A percentile compares a stretch with the other conserved stretches of the same genome.
phyloP scores from a whole-genome alignment of 352 stramenopile species.

The Thraustotheca clavata region DNA sequence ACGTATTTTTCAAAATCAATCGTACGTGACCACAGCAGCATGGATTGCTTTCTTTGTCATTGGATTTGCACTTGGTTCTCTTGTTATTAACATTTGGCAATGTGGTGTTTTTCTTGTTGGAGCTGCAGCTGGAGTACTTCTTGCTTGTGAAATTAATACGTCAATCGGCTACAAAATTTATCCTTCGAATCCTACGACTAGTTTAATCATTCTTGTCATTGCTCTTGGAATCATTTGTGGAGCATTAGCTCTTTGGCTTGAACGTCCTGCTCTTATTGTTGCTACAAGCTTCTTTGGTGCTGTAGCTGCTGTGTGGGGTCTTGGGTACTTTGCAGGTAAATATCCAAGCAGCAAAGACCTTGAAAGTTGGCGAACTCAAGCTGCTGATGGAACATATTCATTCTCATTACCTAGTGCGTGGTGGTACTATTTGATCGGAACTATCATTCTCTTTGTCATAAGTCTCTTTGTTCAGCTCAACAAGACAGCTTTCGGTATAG shows the following conservation, averaged over 20 bases:
- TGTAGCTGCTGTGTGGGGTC: constrained; percentile 27
- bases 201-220: constrained; percentile 39
- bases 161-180: constrained; percentile 46
- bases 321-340: constrained; percentile 35
- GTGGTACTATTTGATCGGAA: constrained; percentile 28
- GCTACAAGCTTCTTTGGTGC: constrained; percentile 31
- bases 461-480: constrained; percentile 23
- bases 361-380: constrained; percentile 25
- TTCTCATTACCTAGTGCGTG: constrained; percentile 21
- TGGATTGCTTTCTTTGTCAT: constrained; percentile 65
- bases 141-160: constrained; percentile 51
- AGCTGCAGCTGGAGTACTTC: constrained; percentile 40
- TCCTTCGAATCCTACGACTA: constrained; percentile 39
- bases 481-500: neutral
- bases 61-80: constrained; percentile 38
- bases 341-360: constrained; percentile 33
- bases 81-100: constrained; percentile 45
- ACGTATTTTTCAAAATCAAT: constrained; percentile 40
- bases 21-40: constrained; percentile 41
- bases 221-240: constrained; percentile 40
- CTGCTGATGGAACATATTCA: constrained; percentile 23
- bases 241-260: constrained; percentile 37
- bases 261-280: constrained; percentile 33
- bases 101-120: constrained; percentile 48
- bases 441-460: constrained; percentile 35